These are phyloP conservation scores for Suillus occidentalis DNA, from an alignment of 768 basidiomycete species.

Conservation along the genomic window DNA sequence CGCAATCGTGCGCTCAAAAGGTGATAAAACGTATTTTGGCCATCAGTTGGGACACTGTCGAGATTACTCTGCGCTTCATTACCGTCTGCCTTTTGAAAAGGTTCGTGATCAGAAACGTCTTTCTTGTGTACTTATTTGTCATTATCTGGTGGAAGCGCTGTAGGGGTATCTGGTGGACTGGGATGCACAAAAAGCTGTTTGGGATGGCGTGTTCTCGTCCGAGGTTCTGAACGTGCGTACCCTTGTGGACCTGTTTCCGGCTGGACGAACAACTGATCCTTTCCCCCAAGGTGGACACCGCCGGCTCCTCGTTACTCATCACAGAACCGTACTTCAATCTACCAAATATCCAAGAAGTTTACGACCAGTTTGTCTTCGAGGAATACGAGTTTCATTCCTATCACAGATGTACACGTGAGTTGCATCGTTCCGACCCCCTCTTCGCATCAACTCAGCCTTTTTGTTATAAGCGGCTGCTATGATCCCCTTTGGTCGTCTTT, in stretches of 20 bases:
- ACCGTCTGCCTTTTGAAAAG: slow-evolving; percentile 86
- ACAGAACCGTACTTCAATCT: slow-evolving; percentile 96
- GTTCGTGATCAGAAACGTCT: slow-evolving; percentile 39
- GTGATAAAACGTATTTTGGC: slow-evolving; percentile 82
- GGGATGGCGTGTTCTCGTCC: slow-evolving; percentile 86
- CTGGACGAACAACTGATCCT: neutral
- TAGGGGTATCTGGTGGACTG: slow-evolving; percentile 94
- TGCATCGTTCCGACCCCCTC: slow-evolving; percentile 16
- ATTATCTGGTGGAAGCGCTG: slow-evolving; percentile 22
- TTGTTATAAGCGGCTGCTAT: slow-evolving; percentile 69
- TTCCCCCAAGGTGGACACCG: slow-evolving; percentile 55
- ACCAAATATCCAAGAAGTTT: slow-evolving; percentile 87
- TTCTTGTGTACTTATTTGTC: neutral
- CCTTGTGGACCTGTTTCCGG: neutral
- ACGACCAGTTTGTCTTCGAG: slow-evolving; percentile 95
- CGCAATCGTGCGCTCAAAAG: slow-evolving; percentile 81
- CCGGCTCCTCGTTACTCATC: slow-evolving; percentile 72
- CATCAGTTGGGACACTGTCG: slow-evolving; percentile 78
- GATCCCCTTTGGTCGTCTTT: slow-evolving; percentile 74
- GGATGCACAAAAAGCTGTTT: slow-evolving; percentile 93
- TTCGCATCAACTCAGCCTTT: slow-evolving; percentile 19
- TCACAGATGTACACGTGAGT: slow-evolving; percentile 78
- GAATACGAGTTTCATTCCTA: slow-evolving; percentile 93
- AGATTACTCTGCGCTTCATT: slow-evolving; percentile 81
- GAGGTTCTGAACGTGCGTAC: slow-evolving; percentile 60